Evolutionary conservation across 306 rosid species (phyloP), one percentile per base, ranked within the genome.

Genomic region (Luffa acutangula): DNA sequence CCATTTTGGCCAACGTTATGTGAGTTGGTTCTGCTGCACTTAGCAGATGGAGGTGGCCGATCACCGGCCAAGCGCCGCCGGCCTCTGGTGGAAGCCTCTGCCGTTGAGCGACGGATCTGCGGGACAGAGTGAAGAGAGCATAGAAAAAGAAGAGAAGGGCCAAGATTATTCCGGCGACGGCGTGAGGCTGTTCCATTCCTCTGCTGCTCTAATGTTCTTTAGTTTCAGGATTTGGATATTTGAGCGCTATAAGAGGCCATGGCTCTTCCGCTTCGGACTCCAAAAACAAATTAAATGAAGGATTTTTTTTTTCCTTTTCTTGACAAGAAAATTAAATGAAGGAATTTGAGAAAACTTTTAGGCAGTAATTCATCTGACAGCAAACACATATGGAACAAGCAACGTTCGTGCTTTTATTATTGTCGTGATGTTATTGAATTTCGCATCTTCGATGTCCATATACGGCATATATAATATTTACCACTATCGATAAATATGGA

Each of bases 1-100:
- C 87, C 84, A 81, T 51, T 33, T 71, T 78, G 6, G 64, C 82
- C 49, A 84, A 46, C 4, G 77, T 65, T 65, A 34, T 81, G 54
- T 84, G 87, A 11, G 80, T 70, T 41, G 70, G 80, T 1, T 49
- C 45, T 2, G 56, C 53, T 3, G 60, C 52, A 20, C 72, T 36
- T 4, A 78, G 62, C 2, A 73, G 34, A 34, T 63, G 70, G 43
- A 63, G 70, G 20, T 63, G 70, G 43, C 70, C 70, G 43, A 63
- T 63, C 20, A 63, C 43, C 20, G 70, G 70, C 70, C 70, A 34
- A 6, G 20, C 20, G 9, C 70, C 42, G 7, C 4, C 70, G 9
- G n/a, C 43, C 5, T 63, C 42, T 0, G 70, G 70, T 63, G 70
- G 43, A 20, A 63, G 70, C 14, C n/a, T 63, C 43, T 63, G 34